These are phyloP conservation scores for Pseudomonodictys pantanalensis DNA, from an alignment of 495 filamentous ascomycete species.

Conservation along the genomic window DNA sequence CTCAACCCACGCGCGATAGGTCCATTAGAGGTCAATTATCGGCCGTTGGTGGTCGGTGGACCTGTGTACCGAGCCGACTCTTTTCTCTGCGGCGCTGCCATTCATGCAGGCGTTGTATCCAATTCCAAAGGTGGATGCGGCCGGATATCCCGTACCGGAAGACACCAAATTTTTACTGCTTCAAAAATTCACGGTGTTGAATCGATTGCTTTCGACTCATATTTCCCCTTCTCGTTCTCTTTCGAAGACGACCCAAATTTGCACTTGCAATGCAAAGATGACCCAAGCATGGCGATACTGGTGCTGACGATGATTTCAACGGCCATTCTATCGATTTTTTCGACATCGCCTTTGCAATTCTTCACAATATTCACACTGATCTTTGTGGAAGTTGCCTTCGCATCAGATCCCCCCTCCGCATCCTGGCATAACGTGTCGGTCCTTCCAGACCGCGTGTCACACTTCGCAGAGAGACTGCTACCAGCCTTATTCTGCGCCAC, in stretches of 20 bases:
- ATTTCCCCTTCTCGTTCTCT: conserved; percentile 41
- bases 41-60: conserved; percentile 39
- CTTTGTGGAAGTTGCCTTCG: conserved; percentile 43
- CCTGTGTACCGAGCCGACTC: conserved; percentile 40
- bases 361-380: conserved; percentile 39
- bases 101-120: conserved; percentile 42
- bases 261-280: conserved; percentile 31
- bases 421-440: conserved; percentile 26
- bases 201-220: conserved; percentile 38
- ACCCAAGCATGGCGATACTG: conserved; percentile 39
- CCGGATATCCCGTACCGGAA: conserved; percentile 34
- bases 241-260: conserved; percentile 29
- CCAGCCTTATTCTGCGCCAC: conserved; percentile 40
- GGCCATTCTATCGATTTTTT: conserved; percentile 37
- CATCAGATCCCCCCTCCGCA: conserved; percentile 39
- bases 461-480: conserved; percentile 39
- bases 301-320: conserved; percentile 38
- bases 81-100: conserved; percentile 43
- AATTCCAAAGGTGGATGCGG: conserved; percentile 40
- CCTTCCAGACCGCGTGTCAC: conserved; percentile 41
- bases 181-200: conserved; percentile 33
- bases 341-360: conserved; percentile 37
- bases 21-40: conserved; percentile 39
- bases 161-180: conserved; percentile 29
- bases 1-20: conserved; percentile 42